Conservation (phyloP, 202 grass and related monocot genomes). For the Musa balbisiana region DNA sequence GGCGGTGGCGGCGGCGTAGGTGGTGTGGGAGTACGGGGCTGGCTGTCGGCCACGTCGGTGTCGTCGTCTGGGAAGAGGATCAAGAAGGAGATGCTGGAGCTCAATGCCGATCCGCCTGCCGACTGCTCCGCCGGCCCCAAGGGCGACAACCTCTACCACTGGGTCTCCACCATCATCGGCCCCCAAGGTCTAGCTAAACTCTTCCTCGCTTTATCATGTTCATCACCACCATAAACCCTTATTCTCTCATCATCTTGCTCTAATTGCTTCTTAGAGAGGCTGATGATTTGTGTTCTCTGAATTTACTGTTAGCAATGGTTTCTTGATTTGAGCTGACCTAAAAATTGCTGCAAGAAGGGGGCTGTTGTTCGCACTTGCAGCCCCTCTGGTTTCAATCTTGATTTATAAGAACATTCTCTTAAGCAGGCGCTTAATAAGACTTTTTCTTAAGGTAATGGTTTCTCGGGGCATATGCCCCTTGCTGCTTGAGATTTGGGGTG, state of each 20-base stretch:
- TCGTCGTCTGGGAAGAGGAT: constrained; percentile 84
- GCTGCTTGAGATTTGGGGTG: no score
- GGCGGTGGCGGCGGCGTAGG: constrained; percentile 23
- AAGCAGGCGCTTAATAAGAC: no score
- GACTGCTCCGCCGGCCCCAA: constrained; percentile 83
- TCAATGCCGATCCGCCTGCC: constrained; percentile 38
- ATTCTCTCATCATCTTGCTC: no score
- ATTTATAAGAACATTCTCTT: not conserved
- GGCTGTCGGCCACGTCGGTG: constrained; percentile 46
- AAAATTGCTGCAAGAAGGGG: no score
- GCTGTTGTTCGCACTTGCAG: not conserved
- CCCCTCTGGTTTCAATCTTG: not conserved
- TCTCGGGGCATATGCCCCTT: no score
- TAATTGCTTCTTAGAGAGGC: no score
- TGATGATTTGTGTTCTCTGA: no score
- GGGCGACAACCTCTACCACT: constrained; percentile 91
- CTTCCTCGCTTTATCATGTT: not conserved
- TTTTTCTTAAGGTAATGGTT: not conserved
- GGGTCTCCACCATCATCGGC: constrained; percentile 91
- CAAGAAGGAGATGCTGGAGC: constrained; percentile 85
- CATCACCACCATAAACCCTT: no score
- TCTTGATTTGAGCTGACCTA: no score
- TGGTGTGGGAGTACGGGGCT: constrained; percentile 37
- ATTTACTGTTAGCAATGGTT: no score
- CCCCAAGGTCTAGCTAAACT: constrained; percentile 37